Evolutionary conservation across 768 basidiomycete species (phyloP).

Genomic region (Lactifluus volemus): DNA sequence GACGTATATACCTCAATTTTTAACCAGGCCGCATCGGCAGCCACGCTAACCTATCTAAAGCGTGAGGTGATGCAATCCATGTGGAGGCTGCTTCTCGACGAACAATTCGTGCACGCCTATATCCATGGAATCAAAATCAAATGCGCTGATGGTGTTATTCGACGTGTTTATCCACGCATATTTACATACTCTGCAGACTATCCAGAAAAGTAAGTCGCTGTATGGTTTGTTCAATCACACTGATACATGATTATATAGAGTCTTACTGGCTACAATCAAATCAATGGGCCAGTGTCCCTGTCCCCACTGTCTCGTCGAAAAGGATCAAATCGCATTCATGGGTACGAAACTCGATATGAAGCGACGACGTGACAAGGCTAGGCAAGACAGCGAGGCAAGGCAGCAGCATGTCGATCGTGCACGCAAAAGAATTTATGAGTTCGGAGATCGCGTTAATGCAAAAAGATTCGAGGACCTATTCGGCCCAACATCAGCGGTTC

Average conservation of each 20-base stretch:
- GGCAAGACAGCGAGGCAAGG: neutral
- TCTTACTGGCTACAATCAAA: neutral
- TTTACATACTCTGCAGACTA: conserved; percentile 23
- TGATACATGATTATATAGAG: neutral
- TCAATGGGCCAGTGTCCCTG: neutral
- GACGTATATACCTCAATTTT: no score
- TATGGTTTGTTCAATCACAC: no score
- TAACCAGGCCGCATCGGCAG: no score
- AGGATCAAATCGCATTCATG: no score
- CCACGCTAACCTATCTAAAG: no score
- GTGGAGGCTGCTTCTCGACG: conserved; percentile 7
- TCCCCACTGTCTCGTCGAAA: neutral
- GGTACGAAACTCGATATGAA: neutral
- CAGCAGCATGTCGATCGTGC: no score
- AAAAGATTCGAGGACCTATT: no score
- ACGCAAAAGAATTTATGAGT: no score
- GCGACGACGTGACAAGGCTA: neutral
- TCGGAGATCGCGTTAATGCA: no score
- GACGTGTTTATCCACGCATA: conserved; percentile 21
- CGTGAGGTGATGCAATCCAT: no score
- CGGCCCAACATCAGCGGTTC: no score
- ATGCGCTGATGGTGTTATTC: conserved; percentile 20
- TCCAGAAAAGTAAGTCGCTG: conserved; percentile 22
- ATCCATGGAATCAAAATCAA: conserved; percentile 19
- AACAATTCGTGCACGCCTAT: conserved; percentile 21